Percentiles rank a stretch among this genome's conserved stretches.
Conservation (phyloP, 768 basidiomycete genomes). For the Boletus eberwhitei region DNA sequence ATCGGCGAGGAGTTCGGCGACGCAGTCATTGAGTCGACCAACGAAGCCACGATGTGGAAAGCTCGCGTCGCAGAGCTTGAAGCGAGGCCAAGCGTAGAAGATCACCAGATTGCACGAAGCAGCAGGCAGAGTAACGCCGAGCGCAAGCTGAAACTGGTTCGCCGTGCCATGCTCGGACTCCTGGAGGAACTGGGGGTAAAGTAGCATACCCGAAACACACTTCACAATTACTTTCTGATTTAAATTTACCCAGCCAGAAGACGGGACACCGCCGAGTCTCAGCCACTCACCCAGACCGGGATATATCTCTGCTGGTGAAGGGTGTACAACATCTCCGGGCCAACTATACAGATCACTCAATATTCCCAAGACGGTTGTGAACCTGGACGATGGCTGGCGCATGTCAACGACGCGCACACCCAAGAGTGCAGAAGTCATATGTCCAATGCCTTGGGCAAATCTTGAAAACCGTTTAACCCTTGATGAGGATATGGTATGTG, state of each 20-base stretch:
- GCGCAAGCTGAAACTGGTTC: slow-evolving; percentile 32
- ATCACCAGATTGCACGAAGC: slow-evolving; percentile 27
- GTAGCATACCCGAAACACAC: not conserved
- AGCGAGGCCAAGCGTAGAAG: slow-evolving; percentile 19
- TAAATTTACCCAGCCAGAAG: slow-evolving; percentile 15
- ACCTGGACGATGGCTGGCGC: slow-evolving; percentile 32
- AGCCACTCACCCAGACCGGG: slow-evolving; percentile 11
- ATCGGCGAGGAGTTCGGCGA: slow-evolving; percentile 33
- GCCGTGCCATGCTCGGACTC: slow-evolving; percentile 41
- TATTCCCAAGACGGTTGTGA: slow-evolving; percentile 1
- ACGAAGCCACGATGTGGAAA: slow-evolving; percentile 21
- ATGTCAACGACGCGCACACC: slow-evolving; percentile 43
- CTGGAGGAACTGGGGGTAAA: slow-evolving; percentile 40
- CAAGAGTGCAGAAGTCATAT: slow-evolving; percentile 27
- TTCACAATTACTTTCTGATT: not conserved
- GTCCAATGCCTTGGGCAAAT: slow-evolving; percentile 29
- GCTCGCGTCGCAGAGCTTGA: slow-evolving; percentile 40
- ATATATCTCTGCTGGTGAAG: not conserved
- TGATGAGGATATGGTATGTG: slow-evolving; percentile 41
- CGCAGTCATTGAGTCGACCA: slow-evolving; percentile 15
- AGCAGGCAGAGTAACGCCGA: slow-evolving; percentile 35
- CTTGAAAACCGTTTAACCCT: slow-evolving; percentile 32
- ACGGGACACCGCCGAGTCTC: slow-evolving; percentile 11
- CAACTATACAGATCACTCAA: slow-evolving; percentile 7
- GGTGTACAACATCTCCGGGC: slow-evolving; percentile 2